A percentile compares a stretch with the other conserved stretches of the same genome.
These are phyloP conservation scores for Tetraselmis chui DNA, from an alignment of 139 green algal species.

Conservation along the genomic window DNA sequence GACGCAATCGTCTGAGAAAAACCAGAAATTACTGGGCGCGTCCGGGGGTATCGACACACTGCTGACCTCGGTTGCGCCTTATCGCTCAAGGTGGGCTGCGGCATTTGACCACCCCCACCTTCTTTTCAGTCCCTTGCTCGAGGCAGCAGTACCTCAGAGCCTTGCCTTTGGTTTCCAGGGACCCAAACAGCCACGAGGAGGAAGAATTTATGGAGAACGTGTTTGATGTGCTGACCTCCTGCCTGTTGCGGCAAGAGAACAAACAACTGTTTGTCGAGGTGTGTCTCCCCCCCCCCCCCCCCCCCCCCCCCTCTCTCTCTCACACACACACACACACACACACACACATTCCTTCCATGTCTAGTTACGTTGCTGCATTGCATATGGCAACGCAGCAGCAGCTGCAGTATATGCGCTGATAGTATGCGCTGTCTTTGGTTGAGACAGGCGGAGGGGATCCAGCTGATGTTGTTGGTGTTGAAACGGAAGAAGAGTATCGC, in stretches of 20 bases:
- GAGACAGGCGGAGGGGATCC: constrained; percentile 55
- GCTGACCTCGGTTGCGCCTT: constrained; percentile 59
- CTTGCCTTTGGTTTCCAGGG: constrained; percentile 5
- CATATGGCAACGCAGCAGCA: no score
- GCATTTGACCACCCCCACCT: neutral
- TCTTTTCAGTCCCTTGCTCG: no score
- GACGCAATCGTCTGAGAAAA: constrained; percentile 60
- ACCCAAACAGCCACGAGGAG: constrained; percentile 50
- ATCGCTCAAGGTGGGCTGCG: constrained; percentile 13
- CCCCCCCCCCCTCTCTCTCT: neutral
- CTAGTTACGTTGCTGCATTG: no score
- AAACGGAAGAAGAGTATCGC: constrained; percentile 50
- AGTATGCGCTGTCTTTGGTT: no score
- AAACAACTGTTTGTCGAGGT: constrained; percentile 22
- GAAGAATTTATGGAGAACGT: constrained; percentile 83
- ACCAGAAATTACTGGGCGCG: constrained; percentile 57
- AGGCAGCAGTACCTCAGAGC: neutral
- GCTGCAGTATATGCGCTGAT: no score
- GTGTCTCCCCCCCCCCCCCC: neutral
- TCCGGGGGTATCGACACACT: constrained; percentile 73
- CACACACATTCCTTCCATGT: no score
- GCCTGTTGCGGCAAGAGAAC: constrained; percentile 57
- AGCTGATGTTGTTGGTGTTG: constrained; percentile 93
- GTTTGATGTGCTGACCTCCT: constrained; percentile 79
- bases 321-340: no score